Conservation (phyloP, 1,139 yeast genomes). For the Taphrina sp. region DNA sequence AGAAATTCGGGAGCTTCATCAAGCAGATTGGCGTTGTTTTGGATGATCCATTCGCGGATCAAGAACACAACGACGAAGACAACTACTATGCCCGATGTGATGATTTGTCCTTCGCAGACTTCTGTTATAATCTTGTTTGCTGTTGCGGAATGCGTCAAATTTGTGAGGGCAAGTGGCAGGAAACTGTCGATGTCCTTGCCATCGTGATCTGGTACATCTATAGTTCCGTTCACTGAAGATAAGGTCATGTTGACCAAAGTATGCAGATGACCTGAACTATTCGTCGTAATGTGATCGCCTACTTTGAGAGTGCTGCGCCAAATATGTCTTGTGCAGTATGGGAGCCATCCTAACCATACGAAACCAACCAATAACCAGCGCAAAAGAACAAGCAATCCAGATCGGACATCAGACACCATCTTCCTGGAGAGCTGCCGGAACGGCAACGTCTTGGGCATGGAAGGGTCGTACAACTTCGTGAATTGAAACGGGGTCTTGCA, state of each 20-base stretch:
- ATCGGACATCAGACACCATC: neutral
- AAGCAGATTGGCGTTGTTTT: constrained; percentile 35
- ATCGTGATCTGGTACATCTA: neutral
- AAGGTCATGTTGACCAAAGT: constrained; percentile 9
- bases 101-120: constrained; percentile 43
- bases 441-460: constrained; percentile 31
- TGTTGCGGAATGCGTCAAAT: constrained; percentile 13
- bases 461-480: constrained; percentile 47
- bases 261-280: constrained; percentile 1
- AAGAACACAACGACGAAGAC: constrained; percentile 42
- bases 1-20: constrained; percentile 31
- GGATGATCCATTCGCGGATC: constrained; percentile 46
- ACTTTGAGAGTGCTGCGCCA: constrained; percentile 23
- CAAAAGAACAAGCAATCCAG: neutral
- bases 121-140: constrained; percentile 37
- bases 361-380: constrained; percentile 18
- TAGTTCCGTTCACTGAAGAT: constrained; percentile 1
- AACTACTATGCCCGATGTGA: constrained; percentile 41
- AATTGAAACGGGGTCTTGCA: constrained; percentile 78
- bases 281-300: constrained; percentile 10
- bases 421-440: constrained; percentile 9
- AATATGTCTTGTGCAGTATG: constrained; percentile 29
- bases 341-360: constrained; percentile 33
- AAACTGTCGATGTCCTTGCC: constrained; percentile 1
- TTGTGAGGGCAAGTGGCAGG: constrained; percentile 4